Base-by-base conservation (phyloP, 352 stramenopile genomes). In the Blastocystis sp. region DNA sequence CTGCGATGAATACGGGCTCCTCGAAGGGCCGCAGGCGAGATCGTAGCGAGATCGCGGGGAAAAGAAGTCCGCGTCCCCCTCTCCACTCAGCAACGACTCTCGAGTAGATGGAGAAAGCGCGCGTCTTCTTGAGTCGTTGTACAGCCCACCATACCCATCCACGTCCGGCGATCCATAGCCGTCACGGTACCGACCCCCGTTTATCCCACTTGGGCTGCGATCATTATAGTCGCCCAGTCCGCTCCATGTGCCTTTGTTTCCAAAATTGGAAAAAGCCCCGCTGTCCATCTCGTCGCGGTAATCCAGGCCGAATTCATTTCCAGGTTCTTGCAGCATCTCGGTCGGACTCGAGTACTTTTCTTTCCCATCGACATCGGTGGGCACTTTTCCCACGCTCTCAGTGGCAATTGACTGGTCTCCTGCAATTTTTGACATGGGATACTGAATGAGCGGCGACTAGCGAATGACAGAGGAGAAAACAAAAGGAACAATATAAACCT, bases 1-100 rank as follows among this genome's bases (percentile, higher is more conserved):
- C 41, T 84, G 74, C 1, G 45, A 67, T 40, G 40, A 45, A 5
- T 28, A n/a, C 38, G 52, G 23, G 60, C 21, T 70, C 14, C n/a
- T 14, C 38, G 43, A 69, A 0, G 74, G 34, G 19, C 23, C 23
- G 66, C 52, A 65, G 3, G 71, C 45, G 34, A 84, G 53, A 28
- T 84, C 74, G 52, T 84, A 84, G 11, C 74, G 74, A 84, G 74
- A 84, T 4, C 74, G 74, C 56, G 71, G 71, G n/a, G 71, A 81
- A 48, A 62, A 65, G 23, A 59, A 59, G 45, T 81, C 71, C 45
- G 65, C 2, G 21, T 67, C 74, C 19, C 14, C 28, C 45, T 21
- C 43, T 61, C 5, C 40, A 14, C 21, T 59, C 45, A 21, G 34
- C 14, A 67, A 70, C 43, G 56, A 60, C 11, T 84, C 9, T 23